phyloP scores from a whole-genome alignment of 345 rosid genomes.

The Barbarea vulgaris region DNA sequence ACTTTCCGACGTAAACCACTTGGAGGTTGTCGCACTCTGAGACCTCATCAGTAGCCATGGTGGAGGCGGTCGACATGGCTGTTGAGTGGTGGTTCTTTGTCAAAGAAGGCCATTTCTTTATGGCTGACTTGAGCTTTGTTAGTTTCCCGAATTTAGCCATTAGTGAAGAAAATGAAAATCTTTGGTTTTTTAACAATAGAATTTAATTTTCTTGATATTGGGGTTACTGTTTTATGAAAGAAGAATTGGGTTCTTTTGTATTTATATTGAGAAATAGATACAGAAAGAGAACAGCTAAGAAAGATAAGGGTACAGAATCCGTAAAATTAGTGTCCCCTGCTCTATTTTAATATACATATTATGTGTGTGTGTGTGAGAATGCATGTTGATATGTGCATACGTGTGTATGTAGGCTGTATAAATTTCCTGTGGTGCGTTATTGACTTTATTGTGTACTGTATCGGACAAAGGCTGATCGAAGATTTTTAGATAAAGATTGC shows the following conservation, averaged over 20 bases:
- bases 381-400: slow-evolving; percentile 34
- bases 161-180: not conserved
- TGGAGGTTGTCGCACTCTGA: slow-evolving; percentile 40
- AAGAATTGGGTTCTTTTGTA: slow-evolving; percentile 36
- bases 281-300: slow-evolving; percentile 52
- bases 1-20: slow-evolving; percentile 79
- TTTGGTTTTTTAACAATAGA: not conserved
- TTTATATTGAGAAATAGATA: slow-evolving; percentile 29
- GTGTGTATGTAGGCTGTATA: slow-evolving; percentile 13
- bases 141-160: slow-evolving; percentile 77
- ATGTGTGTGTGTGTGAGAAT: not conserved
- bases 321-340: slow-evolving; percentile 23
- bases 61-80: slow-evolving; percentile 1
- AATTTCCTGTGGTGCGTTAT: slow-evolving; percentile 18
- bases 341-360: not conserved
- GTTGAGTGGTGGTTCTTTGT: slow-evolving; percentile 41
- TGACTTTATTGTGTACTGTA: slow-evolving; percentile 23
- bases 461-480: slow-evolving; percentile 11
- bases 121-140: slow-evolving; percentile 81
- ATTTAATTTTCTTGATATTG: not conserved
- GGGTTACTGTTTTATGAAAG: not conserved
- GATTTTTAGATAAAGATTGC: slow-evolving; percentile 12
- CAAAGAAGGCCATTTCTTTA: slow-evolving; percentile 78
- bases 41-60: not conserved
- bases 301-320: slow-evolving; percentile 29